Percentiles rank a stretch among this genome's conserved stretches.
Conservation (phyloP, 1,284 basidiomycete species). For the Lentinula novae-zelandiae region DNA sequence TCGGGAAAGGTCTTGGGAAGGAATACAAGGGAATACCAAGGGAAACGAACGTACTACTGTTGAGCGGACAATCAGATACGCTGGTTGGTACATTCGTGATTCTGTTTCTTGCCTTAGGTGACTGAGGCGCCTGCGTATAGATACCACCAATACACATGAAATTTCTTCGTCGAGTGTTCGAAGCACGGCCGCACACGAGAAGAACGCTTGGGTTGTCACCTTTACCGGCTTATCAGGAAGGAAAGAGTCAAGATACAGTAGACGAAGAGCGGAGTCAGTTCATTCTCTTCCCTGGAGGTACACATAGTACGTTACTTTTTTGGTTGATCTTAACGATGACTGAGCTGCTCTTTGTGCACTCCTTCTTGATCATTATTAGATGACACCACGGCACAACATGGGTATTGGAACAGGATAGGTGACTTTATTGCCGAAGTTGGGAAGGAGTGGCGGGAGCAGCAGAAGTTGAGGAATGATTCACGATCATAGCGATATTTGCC, state of each 20-base stretch:
- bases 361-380: slow-evolving; percentile 3
- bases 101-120: not conserved
- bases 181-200: slow-evolving; percentile 6
- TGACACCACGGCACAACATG: slow-evolving; percentile 13
- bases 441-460: slow-evolving; percentile 7
- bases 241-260: not conserved
- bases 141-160: slow-evolving; percentile 11
- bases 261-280: slow-evolving; percentile 5
- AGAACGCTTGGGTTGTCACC: not conserved
- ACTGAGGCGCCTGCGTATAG: not conserved
- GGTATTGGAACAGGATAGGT: slow-evolving; percentile 16
- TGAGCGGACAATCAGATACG: slow-evolving; percentile 25
- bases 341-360: not conserved
- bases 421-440: slow-evolving; percentile 13
- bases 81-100: slow-evolving; percentile 5
- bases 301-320: slow-evolving; percentile 53
- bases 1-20: not conserved
- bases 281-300: slow-evolving; percentile 34
- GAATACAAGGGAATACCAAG: slow-evolving; percentile 8
- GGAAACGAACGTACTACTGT: slow-evolving; percentile 18
- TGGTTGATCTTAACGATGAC: not conserved
- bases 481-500: too few relatives aligned
- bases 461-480: not conserved
- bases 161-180: slow-evolving; percentile 1
- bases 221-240: not conserved